These are phyloP conservation scores for Pouteria glomerata DNA, from an alignment of 148 eudicot genomes.

Conservation along the genomic window DNA sequence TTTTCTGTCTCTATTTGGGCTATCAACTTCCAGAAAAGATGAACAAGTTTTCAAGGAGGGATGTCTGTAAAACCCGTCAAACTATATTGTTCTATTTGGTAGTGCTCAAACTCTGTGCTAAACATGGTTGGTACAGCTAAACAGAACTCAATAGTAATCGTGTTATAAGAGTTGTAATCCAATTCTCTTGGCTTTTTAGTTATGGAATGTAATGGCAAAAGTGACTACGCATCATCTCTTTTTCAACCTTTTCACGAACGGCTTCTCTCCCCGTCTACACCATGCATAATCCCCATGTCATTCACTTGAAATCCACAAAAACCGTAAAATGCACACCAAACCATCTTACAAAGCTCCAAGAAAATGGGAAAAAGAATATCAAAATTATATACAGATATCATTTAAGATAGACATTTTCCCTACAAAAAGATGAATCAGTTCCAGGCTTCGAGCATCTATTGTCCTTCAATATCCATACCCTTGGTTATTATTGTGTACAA, in stretches of 20 bases:
- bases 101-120: neutral
- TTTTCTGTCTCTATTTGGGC: neutral
- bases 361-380: constrained; percentile 8
- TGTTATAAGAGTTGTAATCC: neutral
- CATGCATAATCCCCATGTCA: constrained; percentile 7
- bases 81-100: neutral
- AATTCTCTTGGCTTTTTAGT: constrained; percentile 16
- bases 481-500: too few species aligned
- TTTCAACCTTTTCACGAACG: constrained; percentile 31
- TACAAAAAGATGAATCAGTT: constrained; percentile 29
- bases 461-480: too few species aligned
- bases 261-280: constrained; percentile 32
- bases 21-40: neutral
- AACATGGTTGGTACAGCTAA: neutral
- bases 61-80: neutral
- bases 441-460: too few species aligned
- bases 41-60: neutral
- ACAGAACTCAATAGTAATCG: neutral
- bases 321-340: constrained; percentile 10
- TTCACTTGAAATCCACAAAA: constrained; percentile 6
- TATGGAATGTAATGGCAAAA: neutral
- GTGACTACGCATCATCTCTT: neutral
- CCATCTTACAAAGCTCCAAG: constrained; percentile 18
- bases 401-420: constrained; percentile 19
- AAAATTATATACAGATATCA: constrained; percentile 16